Evolutionary conservation across 116 monocot genomes (phyloP).

Genomic region (Zostera marina): DNA sequence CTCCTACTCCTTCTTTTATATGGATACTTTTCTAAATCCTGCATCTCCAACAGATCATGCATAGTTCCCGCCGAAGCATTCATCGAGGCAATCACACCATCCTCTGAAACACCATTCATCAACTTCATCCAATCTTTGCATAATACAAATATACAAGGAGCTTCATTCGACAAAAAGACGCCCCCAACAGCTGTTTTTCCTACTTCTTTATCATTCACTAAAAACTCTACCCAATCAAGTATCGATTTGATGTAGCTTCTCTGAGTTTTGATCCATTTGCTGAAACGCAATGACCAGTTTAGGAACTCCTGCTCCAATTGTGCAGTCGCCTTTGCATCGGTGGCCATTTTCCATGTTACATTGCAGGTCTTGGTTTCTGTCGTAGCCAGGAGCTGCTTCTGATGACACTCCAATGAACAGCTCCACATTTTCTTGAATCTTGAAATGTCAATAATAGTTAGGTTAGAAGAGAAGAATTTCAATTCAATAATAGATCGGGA

Average conservation of each 20-base stretch:
- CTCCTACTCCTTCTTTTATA: constrained; percentile 5
- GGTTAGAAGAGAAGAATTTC: background rate
- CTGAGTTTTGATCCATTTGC: constrained; percentile 32
- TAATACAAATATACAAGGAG: constrained; percentile 39
- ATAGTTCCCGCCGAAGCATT: constrained; percentile 13
- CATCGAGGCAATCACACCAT: constrained; percentile 26
- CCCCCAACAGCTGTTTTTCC: constrained; percentile 47
- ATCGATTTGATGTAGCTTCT: constrained; percentile 38
- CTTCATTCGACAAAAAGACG: constrained; percentile 36
- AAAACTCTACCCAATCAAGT: constrained; percentile 43
- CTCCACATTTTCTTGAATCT: constrained; percentile 64
- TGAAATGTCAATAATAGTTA: background rate
- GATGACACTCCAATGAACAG: constrained; percentile 34
- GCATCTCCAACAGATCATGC: constrained; percentile 22
- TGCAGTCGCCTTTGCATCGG: constrained; percentile 17
- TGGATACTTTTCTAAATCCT: constrained; percentile 23
- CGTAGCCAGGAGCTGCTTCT: constrained; percentile 44
- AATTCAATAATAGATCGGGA: background rate
- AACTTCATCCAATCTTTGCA: constrained; percentile 52
- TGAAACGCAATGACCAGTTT: constrained; percentile 39
- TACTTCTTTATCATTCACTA: constrained; percentile 28
- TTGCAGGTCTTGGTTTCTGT: constrained; percentile 19
- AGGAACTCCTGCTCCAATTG: constrained; percentile 30
- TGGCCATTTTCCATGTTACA: constrained; percentile 18
- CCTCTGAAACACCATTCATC: constrained; percentile 17